Evolutionary conservation across 1,139 yeast species (phyloP), one percentile per base, ranked within the genome.

Genomic region (Lodderomyces theae): DNA sequence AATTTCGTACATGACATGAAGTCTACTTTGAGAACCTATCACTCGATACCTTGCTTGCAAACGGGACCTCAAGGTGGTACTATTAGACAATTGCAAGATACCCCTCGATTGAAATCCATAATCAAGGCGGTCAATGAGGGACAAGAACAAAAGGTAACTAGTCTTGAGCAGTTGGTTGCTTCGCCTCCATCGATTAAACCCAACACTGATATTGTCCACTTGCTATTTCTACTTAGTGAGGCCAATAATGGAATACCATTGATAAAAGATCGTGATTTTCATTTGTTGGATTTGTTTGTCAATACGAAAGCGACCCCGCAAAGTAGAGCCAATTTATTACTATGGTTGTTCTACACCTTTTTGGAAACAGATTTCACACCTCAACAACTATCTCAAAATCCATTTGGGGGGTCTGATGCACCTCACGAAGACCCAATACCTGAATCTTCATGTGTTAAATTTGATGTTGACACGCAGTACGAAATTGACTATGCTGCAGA

Each of bases 1-100:
- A 90, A 90, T 61, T 92, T 90, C 58, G 95, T 88, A 42, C 89
- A 95, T n/a, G 97, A 89, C 57, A 90, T 90, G 97, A 83, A 89
- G 50, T 88, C 96, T 0, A 92, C 90, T 47, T 71, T 90, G 51
- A 72, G 97, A 52, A 90, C 97, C 0, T 92, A 86, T 57, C 97
- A 90, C 61, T 86, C 96, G 11, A 87, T 92, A 29, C 98, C 98
- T 1, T 80, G 90, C 5, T 69, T 92, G 40, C 97, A 92, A 58
- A 80, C 83, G 2, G 79, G 77, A 47, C 78, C 84, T 10, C 64
- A 64, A 40, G 60, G 69, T 34, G 74, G 72, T 0, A 62, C 65
- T 8, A 72, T 81, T 37, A 87, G 86, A 57, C 94, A 89, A 42
- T 69, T 92, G 34, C 97, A 92, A 62, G 98, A 92, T 59, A 94